phyloP scores from a whole-genome alignment of 495 filamentous ascomycete species.

The Aspergillus indologenus region DNA sequence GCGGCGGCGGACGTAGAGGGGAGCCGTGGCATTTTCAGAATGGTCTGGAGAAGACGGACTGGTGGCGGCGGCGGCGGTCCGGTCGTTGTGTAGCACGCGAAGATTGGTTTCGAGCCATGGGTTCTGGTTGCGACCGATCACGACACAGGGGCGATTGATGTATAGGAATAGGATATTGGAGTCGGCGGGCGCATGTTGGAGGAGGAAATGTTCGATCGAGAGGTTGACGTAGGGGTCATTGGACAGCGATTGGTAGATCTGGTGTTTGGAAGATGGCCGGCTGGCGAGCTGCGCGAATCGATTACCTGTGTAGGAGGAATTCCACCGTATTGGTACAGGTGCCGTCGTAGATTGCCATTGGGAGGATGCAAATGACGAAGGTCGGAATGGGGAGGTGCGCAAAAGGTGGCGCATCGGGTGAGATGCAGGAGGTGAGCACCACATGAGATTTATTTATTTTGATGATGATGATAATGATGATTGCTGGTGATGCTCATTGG shows the following conservation, averaged over 20 bases:
- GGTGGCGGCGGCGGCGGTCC: too few species aligned
- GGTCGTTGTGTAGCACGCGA: conserved; percentile 46
- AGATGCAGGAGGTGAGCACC: background rate
- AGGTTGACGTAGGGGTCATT: conserved; percentile 86
- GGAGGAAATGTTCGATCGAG: conserved; percentile 88
- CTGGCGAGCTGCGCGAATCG: conserved; percentile 43
- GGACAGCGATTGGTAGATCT: conserved; percentile 75
- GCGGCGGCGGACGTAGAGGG: conserved; percentile 72
- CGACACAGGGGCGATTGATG: conserved; percentile 76
- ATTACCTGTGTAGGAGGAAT: conserved; percentile 35
- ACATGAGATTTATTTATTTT: background rate
- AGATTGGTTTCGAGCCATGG: conserved; percentile 92
- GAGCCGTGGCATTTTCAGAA: conserved; percentile 30
- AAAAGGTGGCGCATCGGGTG: conserved; percentile 25
- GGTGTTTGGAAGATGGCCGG: conserved; percentile 48
- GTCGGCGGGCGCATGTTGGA: conserved; percentile 64
- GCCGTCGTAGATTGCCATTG: background rate
- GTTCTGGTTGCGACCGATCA: conserved; percentile 96
- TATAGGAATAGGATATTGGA: conserved; percentile 84
- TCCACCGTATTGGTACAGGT: conserved; percentile 20
- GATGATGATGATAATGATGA: background rate
- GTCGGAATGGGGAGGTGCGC: too few species aligned
- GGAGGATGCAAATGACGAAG: background rate
- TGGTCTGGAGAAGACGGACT: conserved; percentile 5
- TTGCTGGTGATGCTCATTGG: background rate